Percentiles rank a stretch among this genome's conserved stretches.
Evolutionary conservation across 495 filamentous ascomycete genomes (phyloP).

Genomic region (Peziza echinospora): DNA sequence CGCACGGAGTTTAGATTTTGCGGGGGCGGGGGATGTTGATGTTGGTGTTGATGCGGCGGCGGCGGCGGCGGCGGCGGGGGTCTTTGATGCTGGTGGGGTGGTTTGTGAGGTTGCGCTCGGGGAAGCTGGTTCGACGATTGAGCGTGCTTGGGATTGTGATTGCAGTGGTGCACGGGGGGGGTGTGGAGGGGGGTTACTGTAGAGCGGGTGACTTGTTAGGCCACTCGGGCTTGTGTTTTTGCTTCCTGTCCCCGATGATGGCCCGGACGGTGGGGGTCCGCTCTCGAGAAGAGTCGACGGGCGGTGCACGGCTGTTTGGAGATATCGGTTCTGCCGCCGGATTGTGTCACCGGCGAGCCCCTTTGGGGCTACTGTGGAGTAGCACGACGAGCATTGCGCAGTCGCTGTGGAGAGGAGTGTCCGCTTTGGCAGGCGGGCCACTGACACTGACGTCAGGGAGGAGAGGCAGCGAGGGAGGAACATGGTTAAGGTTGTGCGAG

Average conservation of each 20-base stretch:
- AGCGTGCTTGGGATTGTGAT: not conserved
- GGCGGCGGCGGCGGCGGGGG: not conserved
- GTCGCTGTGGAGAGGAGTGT: no score
- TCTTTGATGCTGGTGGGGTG: not conserved
- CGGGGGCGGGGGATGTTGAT: not conserved
- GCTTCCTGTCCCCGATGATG: no score
- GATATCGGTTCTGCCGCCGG: not conserved
- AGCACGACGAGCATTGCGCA: no score
- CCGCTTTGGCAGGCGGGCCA: no score
- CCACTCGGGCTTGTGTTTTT: no score
- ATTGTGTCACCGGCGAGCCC: not conserved
- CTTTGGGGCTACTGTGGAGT: not conserved
- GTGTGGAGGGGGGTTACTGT: not conserved
- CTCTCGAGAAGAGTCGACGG: not conserved
- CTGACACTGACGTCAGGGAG: no score
- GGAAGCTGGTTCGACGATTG: not conserved
- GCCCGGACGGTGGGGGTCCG: not conserved
- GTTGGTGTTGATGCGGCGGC: not conserved
- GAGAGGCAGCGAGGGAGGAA: no score
- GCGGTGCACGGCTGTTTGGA: not conserved
- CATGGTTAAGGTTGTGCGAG: no score
- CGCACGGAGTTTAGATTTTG: conserved; percentile 34
- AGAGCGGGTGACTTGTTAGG: no score
- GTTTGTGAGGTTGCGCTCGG: not conserved
- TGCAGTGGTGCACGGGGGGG: not conserved